Base-by-base conservation (phyloP, 2,329 filamentous ascomycete species). In the Hypoxylon sp. region DNA sequence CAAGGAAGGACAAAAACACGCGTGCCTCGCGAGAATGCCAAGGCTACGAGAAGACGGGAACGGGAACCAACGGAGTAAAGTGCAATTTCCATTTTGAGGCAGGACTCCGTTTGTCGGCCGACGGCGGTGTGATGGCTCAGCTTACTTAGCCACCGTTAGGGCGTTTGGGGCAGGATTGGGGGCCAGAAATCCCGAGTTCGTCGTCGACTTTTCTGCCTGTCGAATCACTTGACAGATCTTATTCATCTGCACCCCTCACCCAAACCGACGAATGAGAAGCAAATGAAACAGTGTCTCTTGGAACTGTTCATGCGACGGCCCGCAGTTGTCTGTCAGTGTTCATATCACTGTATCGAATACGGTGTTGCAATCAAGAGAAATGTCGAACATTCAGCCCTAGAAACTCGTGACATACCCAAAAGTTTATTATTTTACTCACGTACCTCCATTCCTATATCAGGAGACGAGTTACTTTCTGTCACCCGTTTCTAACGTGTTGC, bases 351-450 rank as follows among this genome's bases (percentile, higher is more conserved):
- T 26, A 4, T 7, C 24, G 7, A 26, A 7, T 62, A 67, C 61
- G 54, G 54, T 62, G 51, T 59, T 61, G 51, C 55, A 56, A 24
- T 26, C 24, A 39, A 43, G 46, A 44, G 43, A 39, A 47, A 57
- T 57, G 51, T 64, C 52, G 43, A 67, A 22, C 54, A 62, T 57
- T 64, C 64, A 64, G 64, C 61, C 61, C 64, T 64, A 64, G 64
- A 64, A 58, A 41, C 54, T 50, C 41, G 64, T 67, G 54, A 64
- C 64, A 56, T 39, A 55, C 46, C 46, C 44, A 49, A 57, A 53
- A 53, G 49, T 30, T 60, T 60, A 53, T 58, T 58, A 7, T 22
- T 51, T 19, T 41, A 26, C 20, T 24, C 41, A 57, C 49, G 56
- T 67, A 58, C 53, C 43, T 48, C 20, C 34, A 5, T 47, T 56